Conservation (phyloP, 2,329 filamentous ascomycete species). For the Aspergillus terreus region DNA sequence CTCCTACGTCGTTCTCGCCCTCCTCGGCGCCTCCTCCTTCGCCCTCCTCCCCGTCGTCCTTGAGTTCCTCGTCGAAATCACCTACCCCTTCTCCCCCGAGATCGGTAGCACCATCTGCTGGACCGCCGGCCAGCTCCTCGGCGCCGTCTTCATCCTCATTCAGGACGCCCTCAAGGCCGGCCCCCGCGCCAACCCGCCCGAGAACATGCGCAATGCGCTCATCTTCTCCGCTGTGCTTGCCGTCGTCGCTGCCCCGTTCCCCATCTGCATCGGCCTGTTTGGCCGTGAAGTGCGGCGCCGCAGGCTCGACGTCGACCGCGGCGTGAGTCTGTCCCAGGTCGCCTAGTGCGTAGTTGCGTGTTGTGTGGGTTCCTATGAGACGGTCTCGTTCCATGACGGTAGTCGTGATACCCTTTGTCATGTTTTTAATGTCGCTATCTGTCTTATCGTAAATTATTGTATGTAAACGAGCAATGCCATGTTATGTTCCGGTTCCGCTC, state of each 20-base stretch:
- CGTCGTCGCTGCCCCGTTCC: slow-evolving; percentile 61
- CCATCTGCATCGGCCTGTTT: slow-evolving; percentile 67
- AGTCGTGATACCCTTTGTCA: not conserved
- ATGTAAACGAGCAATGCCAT: not conserved
- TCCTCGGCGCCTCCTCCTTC: slow-evolving; percentile 79
- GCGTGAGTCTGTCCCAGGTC: slow-evolving; percentile 3
- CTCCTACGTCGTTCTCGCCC: slow-evolving; percentile 68
- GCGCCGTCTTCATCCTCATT: slow-evolving; percentile 78
- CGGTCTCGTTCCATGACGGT: not conserved
- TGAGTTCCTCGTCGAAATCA: slow-evolving; percentile 83
- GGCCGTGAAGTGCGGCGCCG: slow-evolving; percentile 48
- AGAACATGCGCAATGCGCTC: slow-evolving; percentile 70
- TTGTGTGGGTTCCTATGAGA: not conserved
- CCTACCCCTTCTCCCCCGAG: slow-evolving; percentile 81
- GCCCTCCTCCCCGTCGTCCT: slow-evolving; percentile 76
- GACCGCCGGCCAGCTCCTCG: slow-evolving; percentile 80
- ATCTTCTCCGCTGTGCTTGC: slow-evolving; percentile 76
- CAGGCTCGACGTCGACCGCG: slow-evolving; percentile 39
- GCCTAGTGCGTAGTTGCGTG: not conserved
- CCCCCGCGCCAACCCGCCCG: slow-evolving; percentile 53
- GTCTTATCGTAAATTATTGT: not conserved
- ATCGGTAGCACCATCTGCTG: slow-evolving; percentile 80
- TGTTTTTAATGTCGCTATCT: not conserved
- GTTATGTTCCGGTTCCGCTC: not conserved
- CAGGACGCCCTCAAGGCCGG: slow-evolving; percentile 66